Evolutionary conservation across 2,329 filamentous ascomycete species (phyloP).

Genomic region (Emmonsiellopsis sp.): DNA sequence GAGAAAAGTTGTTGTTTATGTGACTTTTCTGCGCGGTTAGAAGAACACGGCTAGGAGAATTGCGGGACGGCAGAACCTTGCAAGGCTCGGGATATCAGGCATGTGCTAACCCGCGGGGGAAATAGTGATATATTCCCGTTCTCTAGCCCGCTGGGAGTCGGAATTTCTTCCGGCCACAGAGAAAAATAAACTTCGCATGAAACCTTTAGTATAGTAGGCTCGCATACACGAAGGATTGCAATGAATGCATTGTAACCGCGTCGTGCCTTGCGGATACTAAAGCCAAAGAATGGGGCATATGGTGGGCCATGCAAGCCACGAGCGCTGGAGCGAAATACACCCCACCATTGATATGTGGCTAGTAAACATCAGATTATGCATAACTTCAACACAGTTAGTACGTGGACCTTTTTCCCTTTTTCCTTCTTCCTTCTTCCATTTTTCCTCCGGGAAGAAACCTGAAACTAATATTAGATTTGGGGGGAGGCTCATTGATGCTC

Average conservation of each 20-base stretch:
- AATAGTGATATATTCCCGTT: not conserved
- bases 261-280: not conserved
- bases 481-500: not conserved
- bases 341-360: not conserved
- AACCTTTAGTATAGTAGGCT: not conserved
- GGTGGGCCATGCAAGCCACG: not conserved
- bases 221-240: not conserved
- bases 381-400: not conserved
- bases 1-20: not conserved
- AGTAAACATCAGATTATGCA: constrained; percentile 1
- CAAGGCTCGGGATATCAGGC: not conserved
- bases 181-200: not conserved
- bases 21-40: not conserved
- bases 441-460: not conserved
- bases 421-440: not conserved
- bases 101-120: not conserved
- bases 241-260: not conserved
- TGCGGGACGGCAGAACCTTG: not conserved
- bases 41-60: not conserved
- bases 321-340: not conserved
- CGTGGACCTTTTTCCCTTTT: not conserved
- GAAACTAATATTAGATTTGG: not conserved
- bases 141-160: not conserved
- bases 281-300: not conserved
- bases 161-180: not conserved